Conservation (phyloP, 78 protist species). For the Dictyostelium purpureum region DNA sequence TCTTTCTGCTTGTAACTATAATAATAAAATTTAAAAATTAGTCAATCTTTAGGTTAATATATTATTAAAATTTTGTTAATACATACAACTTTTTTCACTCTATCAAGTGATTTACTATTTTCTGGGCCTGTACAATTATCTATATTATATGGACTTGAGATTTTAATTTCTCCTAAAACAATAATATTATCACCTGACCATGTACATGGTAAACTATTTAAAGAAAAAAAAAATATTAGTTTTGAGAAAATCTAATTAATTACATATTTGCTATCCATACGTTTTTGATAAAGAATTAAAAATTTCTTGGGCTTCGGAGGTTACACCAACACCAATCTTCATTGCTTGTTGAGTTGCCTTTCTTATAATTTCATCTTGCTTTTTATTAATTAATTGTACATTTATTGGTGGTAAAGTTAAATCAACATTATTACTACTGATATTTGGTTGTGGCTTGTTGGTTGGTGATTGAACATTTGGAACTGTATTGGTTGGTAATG, state of each 20-base stretch:
- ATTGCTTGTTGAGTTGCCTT: conserved; percentile 26
- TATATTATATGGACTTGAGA: conserved; percentile 61
- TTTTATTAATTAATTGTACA: conserved; percentile 20
- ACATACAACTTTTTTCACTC: conserved; percentile 71
- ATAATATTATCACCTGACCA: conserved; percentile 73
- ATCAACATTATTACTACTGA: neutral
- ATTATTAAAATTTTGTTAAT: neutral
- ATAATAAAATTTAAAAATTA: neutral
- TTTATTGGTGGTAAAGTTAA: conserved; percentile 45
- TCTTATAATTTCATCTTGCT: conserved; percentile 25
- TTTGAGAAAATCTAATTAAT: neutral
- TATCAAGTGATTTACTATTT: conserved; percentile 18
- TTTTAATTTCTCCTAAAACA: conserved; percentile 59
- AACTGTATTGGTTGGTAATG: neutral
- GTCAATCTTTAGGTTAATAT: neutral
- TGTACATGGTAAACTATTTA: conserved; percentile 43
- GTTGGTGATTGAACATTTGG: neutral
- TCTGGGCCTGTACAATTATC: conserved; percentile 63
- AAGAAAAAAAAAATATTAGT: neutral
- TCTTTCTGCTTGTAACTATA: conserved; percentile 52
- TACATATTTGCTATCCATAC: conserved; percentile 22
- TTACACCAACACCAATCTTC: conserved; percentile 60
- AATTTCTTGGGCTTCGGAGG: conserved; percentile 74
- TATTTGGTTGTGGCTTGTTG: neutral
- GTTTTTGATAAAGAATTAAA: conserved; percentile 52